Evolutionary conservation across 139 green algal species (phyloP).

Genomic region (Volvox africanus): DNA sequence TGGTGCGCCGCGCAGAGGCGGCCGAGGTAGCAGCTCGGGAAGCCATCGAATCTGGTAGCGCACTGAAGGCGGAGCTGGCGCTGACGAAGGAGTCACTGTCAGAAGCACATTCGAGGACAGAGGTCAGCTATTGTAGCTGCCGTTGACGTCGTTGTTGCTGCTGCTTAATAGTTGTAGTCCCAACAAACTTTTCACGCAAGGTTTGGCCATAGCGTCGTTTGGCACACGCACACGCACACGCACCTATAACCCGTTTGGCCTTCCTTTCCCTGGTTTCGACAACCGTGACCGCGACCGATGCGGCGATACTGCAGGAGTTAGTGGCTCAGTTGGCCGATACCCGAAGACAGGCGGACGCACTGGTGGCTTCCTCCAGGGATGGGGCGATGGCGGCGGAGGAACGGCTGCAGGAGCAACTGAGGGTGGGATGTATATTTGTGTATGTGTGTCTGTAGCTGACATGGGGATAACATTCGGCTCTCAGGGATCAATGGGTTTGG

Average conservation of each 20-base stretch:
- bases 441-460: neutral
- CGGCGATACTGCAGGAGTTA: neutral
- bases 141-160: no score
- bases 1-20: neutral
- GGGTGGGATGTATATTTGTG: constrained; percentile 1
- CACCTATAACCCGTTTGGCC: no score
- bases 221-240: no score
- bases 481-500: no score
- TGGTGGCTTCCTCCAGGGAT: constrained; percentile 1
- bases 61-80: constrained; percentile 37
- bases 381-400: constrained; percentile 39
- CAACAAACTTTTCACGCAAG: no score
- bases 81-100: constrained; percentile 18
- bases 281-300: no score
- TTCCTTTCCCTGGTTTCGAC: no score
- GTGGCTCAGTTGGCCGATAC: neutral
- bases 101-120: neutral
- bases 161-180: no score
- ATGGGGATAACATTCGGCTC: no score
- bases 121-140: neutral
- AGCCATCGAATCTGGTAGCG: neutral
- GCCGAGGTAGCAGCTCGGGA: neutral
- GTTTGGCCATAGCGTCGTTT: no score
- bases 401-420: constrained; percentile 38
- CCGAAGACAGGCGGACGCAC: neutral